Evolutionary conservation across 1,284 basidiomycete genomes (phyloP).

Genomic region (Ceratobasidium papillatum): DNA sequence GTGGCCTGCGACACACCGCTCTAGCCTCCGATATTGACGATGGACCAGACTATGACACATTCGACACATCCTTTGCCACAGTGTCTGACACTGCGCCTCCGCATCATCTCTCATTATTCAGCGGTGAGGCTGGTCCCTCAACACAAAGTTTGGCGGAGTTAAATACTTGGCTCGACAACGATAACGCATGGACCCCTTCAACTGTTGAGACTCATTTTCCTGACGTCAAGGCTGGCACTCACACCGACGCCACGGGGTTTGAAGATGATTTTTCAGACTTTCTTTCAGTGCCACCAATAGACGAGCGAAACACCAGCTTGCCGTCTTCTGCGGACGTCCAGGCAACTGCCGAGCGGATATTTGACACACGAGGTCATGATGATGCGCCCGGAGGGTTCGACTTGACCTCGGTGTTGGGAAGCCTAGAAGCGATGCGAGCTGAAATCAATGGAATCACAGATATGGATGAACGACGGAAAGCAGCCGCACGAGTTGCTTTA

Average conservation of each 20-base stretch:
- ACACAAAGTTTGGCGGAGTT: conserved; percentile 58
- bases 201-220: conserved; percentile 39
- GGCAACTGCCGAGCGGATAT: conserved; percentile 64
- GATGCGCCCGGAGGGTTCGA: conserved; percentile 65
- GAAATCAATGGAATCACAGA: conserved; percentile 74
- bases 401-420: conserved; percentile 66
- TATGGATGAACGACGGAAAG: conserved; percentile 67
- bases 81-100: conserved; percentile 30
- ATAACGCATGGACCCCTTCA: conserved; percentile 45
- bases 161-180: conserved; percentile 63
- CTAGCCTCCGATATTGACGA: not conserved
- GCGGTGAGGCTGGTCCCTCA: not conserved
- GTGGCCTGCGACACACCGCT: conserved; percentile 4
- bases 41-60: not conserved
- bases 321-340: conserved; percentile 63
- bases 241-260: conserved; percentile 57
- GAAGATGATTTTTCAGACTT: conserved; percentile 83
- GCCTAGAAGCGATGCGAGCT: conserved; percentile 72
- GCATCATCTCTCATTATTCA: conserved; percentile 14
- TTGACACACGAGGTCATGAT: conserved; percentile 53
- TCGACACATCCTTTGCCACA: conserved; percentile 25
- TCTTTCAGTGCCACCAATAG: conserved; percentile 61
- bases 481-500: conserved; percentile 75
- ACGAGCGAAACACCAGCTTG: conserved; percentile 53
- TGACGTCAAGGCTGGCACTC: conserved; percentile 25